Base-by-base conservation (phyloP, 176 grass and related monocot genomes). In the Cenchrus americanus region DNA sequence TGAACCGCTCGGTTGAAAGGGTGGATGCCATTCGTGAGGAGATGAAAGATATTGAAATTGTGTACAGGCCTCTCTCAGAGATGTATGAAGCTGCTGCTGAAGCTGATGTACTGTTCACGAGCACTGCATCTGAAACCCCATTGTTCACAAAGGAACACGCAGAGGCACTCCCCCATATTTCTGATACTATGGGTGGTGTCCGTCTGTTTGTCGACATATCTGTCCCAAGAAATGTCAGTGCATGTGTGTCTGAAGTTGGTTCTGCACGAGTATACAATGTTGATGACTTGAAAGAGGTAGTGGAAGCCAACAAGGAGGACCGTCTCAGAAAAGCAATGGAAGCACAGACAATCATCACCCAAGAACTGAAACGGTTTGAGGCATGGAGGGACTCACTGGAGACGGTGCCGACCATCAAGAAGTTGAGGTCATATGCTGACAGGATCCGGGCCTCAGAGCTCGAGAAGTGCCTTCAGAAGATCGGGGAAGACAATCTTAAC, bases 221-320 rank as follows among this genome's bases (percentile, higher is more conserved):
- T 51, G 94, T 97, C 24, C 94, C 94, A 3, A 91, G 94, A 84
- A 97, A 97, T 81, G 89, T 97, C 11, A 76, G 89, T 10, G 90
- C 91, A 4, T 94, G 91, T 59, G 84, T 97, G 34, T 91, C 91
- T 19, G 74, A 62, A 69, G 75, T 91, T 18, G 79, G 77, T 17
- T 43, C 50, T 8, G 81, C 86, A 0, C 87, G 87, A 21, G 87
- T 97, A 27, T 94, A 94, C 83, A 97, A 97, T 23, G 91, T 97
- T 0, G 94, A 97, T 82, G 94, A 94, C 88, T 81, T 97, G 82
- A 97, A 94, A 69, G 94, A 97, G 79, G 94, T 97, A 42, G 94
- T 97, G 55, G 94, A 91, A 69, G 94, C 94, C 66, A 97, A 97
- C 78, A 97, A 92, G 81, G 94, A 97, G 78, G 94, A 97, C 79